Evolutionary conservation across 1,284 basidiomycete species (phyloP).

Genomic region (Cryptococcus maquisensis): DNA sequence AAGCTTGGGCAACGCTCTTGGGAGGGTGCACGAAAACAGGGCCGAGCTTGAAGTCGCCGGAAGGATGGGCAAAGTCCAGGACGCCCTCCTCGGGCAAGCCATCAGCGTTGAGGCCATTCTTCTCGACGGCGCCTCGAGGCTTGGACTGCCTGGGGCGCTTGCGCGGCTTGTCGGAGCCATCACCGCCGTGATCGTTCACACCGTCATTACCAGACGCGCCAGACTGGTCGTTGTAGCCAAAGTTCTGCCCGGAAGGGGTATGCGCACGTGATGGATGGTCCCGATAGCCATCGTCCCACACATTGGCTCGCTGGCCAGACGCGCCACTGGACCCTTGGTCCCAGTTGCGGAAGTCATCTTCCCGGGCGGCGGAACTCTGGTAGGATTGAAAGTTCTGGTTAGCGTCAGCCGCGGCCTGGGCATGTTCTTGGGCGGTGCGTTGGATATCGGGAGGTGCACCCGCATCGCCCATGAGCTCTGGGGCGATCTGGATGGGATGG

Average conservation of each 20-base stretch:
- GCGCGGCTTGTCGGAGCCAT: constrained; percentile 12
- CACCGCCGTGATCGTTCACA: neutral
- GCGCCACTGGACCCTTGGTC: neutral
- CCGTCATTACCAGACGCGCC: neutral
- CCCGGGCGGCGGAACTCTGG: constrained; percentile 15
- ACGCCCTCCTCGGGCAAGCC: constrained; percentile 21
- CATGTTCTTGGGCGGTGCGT: neutral
- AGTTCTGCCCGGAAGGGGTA: neutral
- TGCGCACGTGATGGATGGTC: constrained; percentile 3
- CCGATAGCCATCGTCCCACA: constrained; percentile 25
- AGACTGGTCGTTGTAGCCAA: neutral
- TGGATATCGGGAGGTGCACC: constrained; percentile 12
- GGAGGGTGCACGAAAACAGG: constrained; percentile 40
- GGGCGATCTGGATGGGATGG: constrained; percentile 16
- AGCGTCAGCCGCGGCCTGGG: constrained; percentile 1
- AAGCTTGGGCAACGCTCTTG: constrained; percentile 37
- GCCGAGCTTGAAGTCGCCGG: constrained; percentile 30
- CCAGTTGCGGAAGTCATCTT: constrained; percentile 7
- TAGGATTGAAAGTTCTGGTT: constrained; percentile 8
- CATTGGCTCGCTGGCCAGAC: constrained; percentile 4
- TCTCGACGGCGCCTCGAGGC: constrained; percentile 12
- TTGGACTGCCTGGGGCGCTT: constrained; percentile 18
- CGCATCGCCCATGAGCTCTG: constrained; percentile 21
- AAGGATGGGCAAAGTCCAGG: constrained; percentile 30
- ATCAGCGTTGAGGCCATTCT: constrained; percentile 4